Conservation (phyloP, 176 grass and related monocot species). For the Oryza meyeriana region DNA sequence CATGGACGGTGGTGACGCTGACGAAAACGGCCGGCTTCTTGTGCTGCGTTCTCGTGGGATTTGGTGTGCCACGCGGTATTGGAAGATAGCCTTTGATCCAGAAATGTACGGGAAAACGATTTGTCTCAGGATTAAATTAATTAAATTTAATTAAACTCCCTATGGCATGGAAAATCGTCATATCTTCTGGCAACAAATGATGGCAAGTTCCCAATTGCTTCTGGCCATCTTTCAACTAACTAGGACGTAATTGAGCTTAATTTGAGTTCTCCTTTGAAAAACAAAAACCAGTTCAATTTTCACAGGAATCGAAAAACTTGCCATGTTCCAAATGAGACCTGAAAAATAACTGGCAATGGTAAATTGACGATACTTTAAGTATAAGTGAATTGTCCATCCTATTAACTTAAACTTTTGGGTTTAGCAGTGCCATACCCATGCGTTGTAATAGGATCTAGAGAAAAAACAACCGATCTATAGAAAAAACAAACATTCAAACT, state of each 20-base stretch:
- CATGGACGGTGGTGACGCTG: neutral
- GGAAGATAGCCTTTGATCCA: no score
- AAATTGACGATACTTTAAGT: no score
- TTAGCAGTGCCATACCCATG: no score
- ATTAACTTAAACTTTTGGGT: no score
- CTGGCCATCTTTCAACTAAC: no score
- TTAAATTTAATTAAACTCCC: neutral
- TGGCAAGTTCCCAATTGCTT: no score
- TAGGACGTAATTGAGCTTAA: neutral
- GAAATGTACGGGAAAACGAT: neutral
- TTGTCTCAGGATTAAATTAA: neutral
- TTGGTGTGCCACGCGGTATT: neutral
- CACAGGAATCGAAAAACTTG: neutral
- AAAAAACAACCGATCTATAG: no score
- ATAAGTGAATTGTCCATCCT: no score
- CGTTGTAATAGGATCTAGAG: no score
- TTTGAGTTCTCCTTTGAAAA: neutral
- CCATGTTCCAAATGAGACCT: neutral
- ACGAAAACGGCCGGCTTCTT: neutral
- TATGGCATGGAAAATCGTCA: no score
- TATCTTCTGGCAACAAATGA: neutral
- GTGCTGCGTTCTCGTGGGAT: neutral
- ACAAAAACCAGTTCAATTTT: neutral
- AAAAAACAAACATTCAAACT: no score
- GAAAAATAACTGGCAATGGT: neutral